Evolutionary conservation across 192 early-diverging fungal species (phyloP), one percentile per base, ranked within the genome.

Genomic region (Lobosporangium transversale): DNA sequence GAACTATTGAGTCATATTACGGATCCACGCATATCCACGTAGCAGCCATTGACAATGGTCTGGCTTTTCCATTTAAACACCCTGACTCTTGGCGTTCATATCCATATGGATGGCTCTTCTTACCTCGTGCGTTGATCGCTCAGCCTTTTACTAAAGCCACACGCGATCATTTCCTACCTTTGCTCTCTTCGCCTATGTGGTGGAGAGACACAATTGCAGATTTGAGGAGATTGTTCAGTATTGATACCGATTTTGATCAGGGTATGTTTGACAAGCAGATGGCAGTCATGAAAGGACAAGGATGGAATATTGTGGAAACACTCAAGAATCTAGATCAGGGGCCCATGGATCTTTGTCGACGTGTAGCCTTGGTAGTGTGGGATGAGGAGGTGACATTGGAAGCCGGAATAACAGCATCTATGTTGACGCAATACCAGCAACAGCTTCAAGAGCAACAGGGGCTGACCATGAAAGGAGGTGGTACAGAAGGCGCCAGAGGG

Each of bases 51-150:
- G 95, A 97, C 71, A 95, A 97, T 68, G 95, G 95, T 11, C 83
- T 97, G n/a, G 93, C 95, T 3, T 97, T 97, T 60, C 95, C 95
- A 0, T 93, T 87, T 78, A 95, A 97, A 54, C 95, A 97, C 61
- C 95, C 95, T 0, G 93, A 97, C 68, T 80, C 87, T 45, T 93
- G 90, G 88, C 79, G 95, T 7, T 93, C 92, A 1, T 97, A 96
- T 59, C 95, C 95, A 10, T 96, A 91, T 80, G 95, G 91, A n/a
- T 97, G 95, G 95, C 73, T 90, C 12, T 87, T 79, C 57, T 84
- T 97, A 24, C 91, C 93, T 5, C 80, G 84, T 4, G 52, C 88
- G 4, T 78, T 90, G 48, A 70, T 91, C 23, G 80, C 62, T 0
- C 73, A 66, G 32, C 86, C 94, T 9, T 96, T 96, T 64, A 89